phyloP scores from a whole-genome alignment of 1,139 yeast genomes.

The Pichia sp. region DNA sequence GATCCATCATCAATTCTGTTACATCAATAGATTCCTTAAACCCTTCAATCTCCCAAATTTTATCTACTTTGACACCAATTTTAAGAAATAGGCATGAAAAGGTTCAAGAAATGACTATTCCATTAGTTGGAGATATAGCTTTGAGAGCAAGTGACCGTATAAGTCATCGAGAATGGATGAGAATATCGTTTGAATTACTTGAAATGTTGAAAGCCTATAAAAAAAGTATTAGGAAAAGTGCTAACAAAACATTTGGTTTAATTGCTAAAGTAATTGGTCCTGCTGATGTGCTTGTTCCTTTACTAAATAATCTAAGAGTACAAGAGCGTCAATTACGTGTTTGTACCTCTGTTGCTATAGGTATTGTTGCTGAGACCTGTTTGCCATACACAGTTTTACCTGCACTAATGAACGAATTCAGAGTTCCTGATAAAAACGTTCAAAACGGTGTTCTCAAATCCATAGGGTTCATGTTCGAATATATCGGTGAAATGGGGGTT shows the following conservation, averaged over 20 bases:
- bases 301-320: conserved; percentile 76
- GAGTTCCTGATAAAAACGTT: conserved; percentile 87
- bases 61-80: conserved; percentile 89
- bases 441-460: conserved; percentile 95
- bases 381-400: conserved; percentile 95
- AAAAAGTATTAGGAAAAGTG: conserved; percentile 73
- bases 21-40: conserved; percentile 47
- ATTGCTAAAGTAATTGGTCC: conserved; percentile 95
- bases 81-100: conserved; percentile 83
- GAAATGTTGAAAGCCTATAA: conserved; percentile 86
- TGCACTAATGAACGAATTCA: conserved; percentile 90
- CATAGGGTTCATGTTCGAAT: conserved; percentile 88
- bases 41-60: conserved; percentile 77
- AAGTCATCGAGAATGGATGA: conserved; percentile 95
- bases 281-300: conserved; percentile 81
- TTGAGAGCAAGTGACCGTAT: conserved; percentile 77
- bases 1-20: conserved; percentile 42
- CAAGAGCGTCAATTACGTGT: conserved; percentile 96
- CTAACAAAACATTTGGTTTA: conserved; percentile 85
- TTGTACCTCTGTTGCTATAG: conserved; percentile 97
- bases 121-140: conserved; percentile 78
- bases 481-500: conserved; percentile 73
- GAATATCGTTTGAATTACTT: conserved; percentile 83
- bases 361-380: conserved; percentile 92
- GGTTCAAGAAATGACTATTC: conserved; percentile 82